Conservation (phyloP, 116 monocot species). For the Thalassia testudinum region DNA sequence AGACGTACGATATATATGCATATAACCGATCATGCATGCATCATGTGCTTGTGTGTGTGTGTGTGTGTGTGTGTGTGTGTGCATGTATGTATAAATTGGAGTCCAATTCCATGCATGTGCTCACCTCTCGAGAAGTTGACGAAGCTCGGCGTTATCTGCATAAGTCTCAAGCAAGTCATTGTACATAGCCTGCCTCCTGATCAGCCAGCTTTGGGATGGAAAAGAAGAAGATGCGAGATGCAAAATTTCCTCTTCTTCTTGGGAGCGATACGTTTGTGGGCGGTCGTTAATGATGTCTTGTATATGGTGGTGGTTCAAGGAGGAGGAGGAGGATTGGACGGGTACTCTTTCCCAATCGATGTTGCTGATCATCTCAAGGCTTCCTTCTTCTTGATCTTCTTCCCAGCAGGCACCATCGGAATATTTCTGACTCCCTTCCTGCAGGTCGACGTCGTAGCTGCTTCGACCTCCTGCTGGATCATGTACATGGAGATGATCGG, state of each 20-base stretch:
- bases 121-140: slow-evolving; percentile 75
- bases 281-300: slow-evolving; percentile 13
- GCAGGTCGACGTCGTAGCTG: too few species aligned
- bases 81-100: too few species aligned
- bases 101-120: too few species aligned
- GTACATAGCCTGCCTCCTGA: slow-evolving; percentile 3
- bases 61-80: too few species aligned
- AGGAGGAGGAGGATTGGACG: slow-evolving; percentile 17
- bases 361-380: slow-evolving; percentile 8
- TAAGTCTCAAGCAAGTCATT: slow-evolving; percentile 23
- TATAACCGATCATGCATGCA: too few species aligned
- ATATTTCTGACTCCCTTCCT: slow-evolving; percentile 16
- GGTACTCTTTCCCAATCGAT: slow-evolving; percentile 31
- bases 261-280: slow-evolving; percentile 1
- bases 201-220: slow-evolving; percentile 18
- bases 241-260: slow-evolving; percentile 21
- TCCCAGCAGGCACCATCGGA: slow-evolving; percentile 37
- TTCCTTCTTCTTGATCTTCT: slow-evolving; percentile 15
- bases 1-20: background rate
- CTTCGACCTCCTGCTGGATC: too few species aligned
- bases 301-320: slow-evolving; percentile 8
- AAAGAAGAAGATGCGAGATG: slow-evolving; percentile 6
- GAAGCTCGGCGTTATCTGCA: slow-evolving; percentile 50
- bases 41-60: too few species aligned
- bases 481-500: too few species aligned